Conservation (phyloP, 257 asterid species). For the Dorcoceras hygrometricum region DNA sequence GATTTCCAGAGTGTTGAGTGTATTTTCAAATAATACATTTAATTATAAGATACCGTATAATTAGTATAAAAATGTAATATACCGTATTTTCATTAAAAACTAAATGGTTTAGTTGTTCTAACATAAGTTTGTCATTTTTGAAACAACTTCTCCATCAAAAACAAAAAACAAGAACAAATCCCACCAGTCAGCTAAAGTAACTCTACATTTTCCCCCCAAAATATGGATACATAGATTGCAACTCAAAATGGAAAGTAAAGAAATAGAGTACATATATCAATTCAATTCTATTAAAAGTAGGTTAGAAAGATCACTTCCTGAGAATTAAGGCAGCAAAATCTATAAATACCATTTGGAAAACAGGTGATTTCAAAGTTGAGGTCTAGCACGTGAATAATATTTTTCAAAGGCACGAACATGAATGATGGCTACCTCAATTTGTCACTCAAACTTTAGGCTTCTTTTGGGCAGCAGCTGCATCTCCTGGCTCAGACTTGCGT, state of each 20-base stretch:
- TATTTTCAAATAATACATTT: too few relatives aligned
- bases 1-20: background rate
- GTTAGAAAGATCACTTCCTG: background rate
- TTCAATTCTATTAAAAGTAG: too few relatives aligned
- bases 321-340: background rate
- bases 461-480: constrained; percentile 41
- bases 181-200: background rate
- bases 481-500: constrained; percentile 64
- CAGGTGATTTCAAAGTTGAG: background rate
- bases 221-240: background rate
- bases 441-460: constrained; percentile 53
- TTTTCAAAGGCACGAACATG: background rate
- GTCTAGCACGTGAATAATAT: too few relatives aligned
- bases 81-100: background rate
- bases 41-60: too few relatives aligned
- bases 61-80: background rate
- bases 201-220: background rate
- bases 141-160: too few relatives aligned
- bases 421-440: background rate
- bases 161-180: background rate
- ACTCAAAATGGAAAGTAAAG: background rate
- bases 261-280: background rate
- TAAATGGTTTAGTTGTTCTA: background rate
- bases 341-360: background rate
- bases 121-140: too few relatives aligned